Evolutionary conservation across 805 yeast species (phyloP).

Genomic region (Priceomyces fermenticarens): DNA sequence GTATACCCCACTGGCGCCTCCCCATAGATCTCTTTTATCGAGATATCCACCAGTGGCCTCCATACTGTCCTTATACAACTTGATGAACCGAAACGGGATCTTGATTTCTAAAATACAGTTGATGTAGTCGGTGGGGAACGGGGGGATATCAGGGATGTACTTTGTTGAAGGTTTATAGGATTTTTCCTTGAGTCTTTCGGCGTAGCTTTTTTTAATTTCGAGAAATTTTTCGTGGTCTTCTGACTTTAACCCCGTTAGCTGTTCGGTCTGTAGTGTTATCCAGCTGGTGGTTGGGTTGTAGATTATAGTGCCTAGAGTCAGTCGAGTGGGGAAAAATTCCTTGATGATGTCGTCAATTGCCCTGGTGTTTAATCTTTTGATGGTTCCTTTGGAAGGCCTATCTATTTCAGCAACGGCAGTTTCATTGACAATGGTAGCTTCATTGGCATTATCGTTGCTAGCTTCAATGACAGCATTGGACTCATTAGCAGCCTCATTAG

Average conservation of each 20-base stretch:
- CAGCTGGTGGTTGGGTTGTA: conserved; percentile 58
- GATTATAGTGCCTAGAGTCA: conserved; percentile 51
- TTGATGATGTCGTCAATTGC: conserved; percentile 19
- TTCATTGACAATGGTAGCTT: neutral
- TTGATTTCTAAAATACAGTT: conserved; percentile 50
- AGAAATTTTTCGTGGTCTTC: conserved; percentile 28
- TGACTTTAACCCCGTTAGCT: conserved; percentile 27
- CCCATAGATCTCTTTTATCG: conserved; percentile 65
- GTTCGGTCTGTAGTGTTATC: conserved; percentile 32
- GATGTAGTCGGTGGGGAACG: conserved; percentile 34
- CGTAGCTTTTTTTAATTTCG: conserved; percentile 24
- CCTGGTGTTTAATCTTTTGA: conserved; percentile 8
- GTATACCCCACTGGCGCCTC: conserved; percentile 72
- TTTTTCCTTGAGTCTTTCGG: conserved; percentile 21
- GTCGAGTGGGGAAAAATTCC: conserved; percentile 28
- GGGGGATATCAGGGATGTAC: conserved; percentile 39
- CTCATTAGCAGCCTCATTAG: neutral
- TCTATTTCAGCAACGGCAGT: neutral
- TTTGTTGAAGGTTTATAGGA: conserved; percentile 17
- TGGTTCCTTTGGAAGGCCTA: neutral
- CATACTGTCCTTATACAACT: conserved; percentile 37
- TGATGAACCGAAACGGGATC: conserved; percentile 47
- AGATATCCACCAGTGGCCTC: conserved; percentile 30
- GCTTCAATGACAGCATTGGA: neutral
- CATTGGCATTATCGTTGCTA: neutral